These are phyloP conservation scores for Sphaceloma murrayae DNA, from an alignment of 2,329 filamentous ascomycete species.

Conservation along the genomic window DNA sequence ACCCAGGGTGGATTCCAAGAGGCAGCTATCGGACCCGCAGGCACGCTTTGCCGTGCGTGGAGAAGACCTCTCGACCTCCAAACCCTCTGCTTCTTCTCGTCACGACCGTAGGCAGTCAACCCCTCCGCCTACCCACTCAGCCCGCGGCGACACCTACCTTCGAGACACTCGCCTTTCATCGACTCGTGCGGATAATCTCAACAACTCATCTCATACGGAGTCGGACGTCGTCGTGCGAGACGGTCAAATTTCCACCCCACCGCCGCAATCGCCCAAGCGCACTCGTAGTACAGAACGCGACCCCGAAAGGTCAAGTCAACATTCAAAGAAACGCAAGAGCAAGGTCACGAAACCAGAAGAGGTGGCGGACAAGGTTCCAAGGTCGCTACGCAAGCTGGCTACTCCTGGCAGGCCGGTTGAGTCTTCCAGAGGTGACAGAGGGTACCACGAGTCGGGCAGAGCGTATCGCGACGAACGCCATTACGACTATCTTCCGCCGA, in stretches of 20 bases:
- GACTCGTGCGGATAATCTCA: neutral
- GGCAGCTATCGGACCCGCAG: slow-evolving; percentile 9
- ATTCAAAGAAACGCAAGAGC: slow-evolving; percentile 3
- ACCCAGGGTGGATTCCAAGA: slow-evolving; percentile 4
- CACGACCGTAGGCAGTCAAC: slow-evolving; percentile 6
- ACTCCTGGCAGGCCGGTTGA: neutral
- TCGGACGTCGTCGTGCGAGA: neutral
- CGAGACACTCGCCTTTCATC: neutral
- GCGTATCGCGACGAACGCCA: neutral
- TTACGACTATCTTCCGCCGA: neutral
- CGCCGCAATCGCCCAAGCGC: neutral
- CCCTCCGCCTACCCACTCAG: neutral
- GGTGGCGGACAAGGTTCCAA: neutral
- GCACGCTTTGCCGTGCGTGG: slow-evolving; percentile 1
- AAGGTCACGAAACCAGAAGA: slow-evolving; percentile 5
- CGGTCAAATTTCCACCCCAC: neutral
- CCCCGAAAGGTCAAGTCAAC: neutral
- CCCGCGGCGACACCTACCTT: neutral
- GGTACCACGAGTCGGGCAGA: neutral
- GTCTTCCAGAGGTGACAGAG: neutral
- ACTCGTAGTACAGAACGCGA: neutral
- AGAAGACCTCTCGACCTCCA: slow-evolving; percentile 7
- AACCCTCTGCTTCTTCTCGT: slow-evolving; percentile 4
- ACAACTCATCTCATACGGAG: neutral
- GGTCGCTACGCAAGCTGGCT: neutral